Evolutionary conservation across 768 basidiomycete species (phyloP).

Genomic region (Kwoniella newhampshirensis): DNA sequence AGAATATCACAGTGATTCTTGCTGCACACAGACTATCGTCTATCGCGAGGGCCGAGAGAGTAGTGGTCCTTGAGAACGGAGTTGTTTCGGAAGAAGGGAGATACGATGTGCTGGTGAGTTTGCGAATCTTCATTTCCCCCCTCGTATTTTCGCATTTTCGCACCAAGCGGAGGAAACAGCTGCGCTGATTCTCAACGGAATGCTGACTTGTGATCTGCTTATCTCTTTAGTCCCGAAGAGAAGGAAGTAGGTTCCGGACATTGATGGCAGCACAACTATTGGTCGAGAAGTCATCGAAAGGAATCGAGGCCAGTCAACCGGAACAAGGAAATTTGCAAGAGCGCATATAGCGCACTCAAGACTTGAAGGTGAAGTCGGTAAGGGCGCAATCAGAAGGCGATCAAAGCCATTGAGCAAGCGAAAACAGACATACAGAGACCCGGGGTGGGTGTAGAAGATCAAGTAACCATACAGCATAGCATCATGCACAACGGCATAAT

Average conservation of each 20-base stretch:
- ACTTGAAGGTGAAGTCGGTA: no score
- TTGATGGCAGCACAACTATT: constrained; percentile 85
- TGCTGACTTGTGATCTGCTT: constrained; percentile 3
- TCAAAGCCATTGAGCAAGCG: no score
- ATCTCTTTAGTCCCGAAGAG: constrained; percentile 60
- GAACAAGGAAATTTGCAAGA: background rate
- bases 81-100: constrained; percentile 77
- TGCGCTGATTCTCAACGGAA: no score
- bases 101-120: constrained; percentile 70
- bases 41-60: constrained; percentile 82
- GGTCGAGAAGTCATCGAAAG: constrained; percentile 40
- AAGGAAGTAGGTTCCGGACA: constrained; percentile 74
- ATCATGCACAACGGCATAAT: no score
- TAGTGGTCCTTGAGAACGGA: constrained; percentile 88
- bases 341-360: background rate
- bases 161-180: background rate
- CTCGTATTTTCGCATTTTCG: no score
- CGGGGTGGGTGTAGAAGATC: no score
- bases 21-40: constrained; percentile 88
- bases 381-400: no score
- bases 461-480: no score
- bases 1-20: constrained; percentile 81
- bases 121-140: no score
- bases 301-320: constrained; percentile 5
- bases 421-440: no score